Evolutionary conservation across 805 yeast genomes (phyloP).

Genomic region (Priceomyces carsonii): DNA sequence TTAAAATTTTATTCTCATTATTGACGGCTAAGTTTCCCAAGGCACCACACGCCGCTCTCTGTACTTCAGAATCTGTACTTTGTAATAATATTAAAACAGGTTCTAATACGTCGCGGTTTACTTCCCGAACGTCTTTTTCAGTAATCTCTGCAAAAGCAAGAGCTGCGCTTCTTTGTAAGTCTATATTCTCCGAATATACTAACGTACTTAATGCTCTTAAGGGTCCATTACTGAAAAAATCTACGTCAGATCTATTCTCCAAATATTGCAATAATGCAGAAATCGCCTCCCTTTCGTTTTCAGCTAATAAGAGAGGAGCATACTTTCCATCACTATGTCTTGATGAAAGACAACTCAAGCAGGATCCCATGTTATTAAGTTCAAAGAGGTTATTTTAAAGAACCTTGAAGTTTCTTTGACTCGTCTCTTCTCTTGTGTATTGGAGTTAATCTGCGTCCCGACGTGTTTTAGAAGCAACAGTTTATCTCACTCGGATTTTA

Average conservation of each 20-base stretch:
- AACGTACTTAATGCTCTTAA: constrained; percentile 86
- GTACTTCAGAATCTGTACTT: constrained; percentile 89
- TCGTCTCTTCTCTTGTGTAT: no score
- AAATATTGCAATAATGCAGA: constrained; percentile 84
- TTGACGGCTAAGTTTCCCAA: constrained; percentile 97
- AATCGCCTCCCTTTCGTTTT: constrained; percentile 95
- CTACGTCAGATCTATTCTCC: constrained; percentile 85
- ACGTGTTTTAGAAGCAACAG: no score
- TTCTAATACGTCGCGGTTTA: constrained; percentile 86
- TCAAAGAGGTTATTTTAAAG: neutral
- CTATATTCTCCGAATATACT: constrained; percentile 93
- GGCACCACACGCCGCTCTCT: constrained; percentile 98
- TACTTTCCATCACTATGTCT: constrained; percentile 57
- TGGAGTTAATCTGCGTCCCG: no score
- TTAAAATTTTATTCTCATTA: constrained; percentile 87
- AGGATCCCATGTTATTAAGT: constrained; percentile 36
- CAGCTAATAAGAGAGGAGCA: constrained; percentile 81
- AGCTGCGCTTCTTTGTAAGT: constrained; percentile 95
- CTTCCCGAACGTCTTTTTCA: constrained; percentile 91
- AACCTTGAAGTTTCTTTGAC: neutral
- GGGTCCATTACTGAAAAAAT: constrained; percentile 85
- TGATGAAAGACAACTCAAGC: constrained; percentile 42
- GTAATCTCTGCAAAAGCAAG: constrained; percentile 98
- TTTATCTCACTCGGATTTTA: no score
- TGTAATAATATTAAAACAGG: constrained; percentile 89